Evolutionary conservation across 345 rosid species (phyloP), one percentile per base, ranked within the genome.

Genomic region (Murraya paniculata): DNA sequence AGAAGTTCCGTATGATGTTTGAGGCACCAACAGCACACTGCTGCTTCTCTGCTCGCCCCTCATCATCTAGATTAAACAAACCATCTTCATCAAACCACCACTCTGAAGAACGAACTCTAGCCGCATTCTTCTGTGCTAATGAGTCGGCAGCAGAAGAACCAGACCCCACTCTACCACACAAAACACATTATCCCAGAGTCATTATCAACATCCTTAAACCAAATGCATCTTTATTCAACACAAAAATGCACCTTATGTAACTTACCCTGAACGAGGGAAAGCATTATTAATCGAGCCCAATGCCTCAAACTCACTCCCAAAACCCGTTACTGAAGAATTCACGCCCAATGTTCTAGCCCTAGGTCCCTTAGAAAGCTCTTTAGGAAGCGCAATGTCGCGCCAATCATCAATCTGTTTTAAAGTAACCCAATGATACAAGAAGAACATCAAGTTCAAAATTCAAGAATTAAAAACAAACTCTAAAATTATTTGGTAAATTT

Each of bases 11-110:
- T 45, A 96, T 90, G 71, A 96, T 87, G 78, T 96, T 96, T 24
- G 99, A 94, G 74, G 97, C 97, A 71, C 90, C 98, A 78, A 94
- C 94, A 71, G 99, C 97, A 27, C 92, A 90, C 75, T 87, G 94
- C 84, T 96, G 99, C 85, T 88, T 94, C 84, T 96, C 99, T 4
- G 97, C 84, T 74, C 97, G 88, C 38, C 93, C 97, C 76, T 94
- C 98, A 55, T 96, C 99, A 58, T 96, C 99, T 59, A 90, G 83
- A 86, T 96, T 94, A 79, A 96, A 96, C 30, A 92, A 81, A 64
- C 99, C 97, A 83, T 94, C 97, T 81, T 95, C 99, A 69, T 90
- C 92, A 76, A 80, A 78, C 98, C 99, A 96, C 99, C 97, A 96
- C 81, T 87, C 88, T 2, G 91, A 80, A 67, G 90, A 79, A 50